Evolutionary conservation across 2,329 filamentous ascomycete species (phyloP).

Genomic region (Emergomyces orientalis): DNA sequence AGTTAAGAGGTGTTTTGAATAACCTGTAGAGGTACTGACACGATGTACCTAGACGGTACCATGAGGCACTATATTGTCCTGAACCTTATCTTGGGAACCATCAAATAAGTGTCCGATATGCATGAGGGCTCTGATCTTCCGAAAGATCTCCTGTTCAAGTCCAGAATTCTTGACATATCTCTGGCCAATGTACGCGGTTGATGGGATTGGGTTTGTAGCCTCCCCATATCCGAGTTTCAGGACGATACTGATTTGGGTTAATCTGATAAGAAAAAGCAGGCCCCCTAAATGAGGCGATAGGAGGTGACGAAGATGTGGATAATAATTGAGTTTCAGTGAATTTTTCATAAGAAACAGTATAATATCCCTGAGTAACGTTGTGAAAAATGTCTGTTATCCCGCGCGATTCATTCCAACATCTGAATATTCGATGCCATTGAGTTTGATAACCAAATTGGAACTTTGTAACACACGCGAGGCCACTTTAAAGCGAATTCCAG

Average conservation of each 20-base stretch:
- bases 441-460: neutral
- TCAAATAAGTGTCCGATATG: neutral
- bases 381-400: neutral
- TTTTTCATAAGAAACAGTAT: neutral
- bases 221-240: neutral
- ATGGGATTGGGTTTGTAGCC: neutral
- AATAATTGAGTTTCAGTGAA: neutral
- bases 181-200: neutral
- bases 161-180: neutral
- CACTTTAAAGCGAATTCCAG: neutral
- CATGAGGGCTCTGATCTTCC: neutral
- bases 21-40: neutral
- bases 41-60: neutral
- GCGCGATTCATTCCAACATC: neutral
- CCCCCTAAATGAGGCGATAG: neutral
- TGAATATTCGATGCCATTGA: neutral
- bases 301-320: neutral
- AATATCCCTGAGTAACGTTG: neutral
- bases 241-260: neutral
- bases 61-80: too few species aligned
- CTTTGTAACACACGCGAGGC: neutral
- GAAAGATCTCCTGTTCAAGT: neutral
- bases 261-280: neutral
- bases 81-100: neutral
- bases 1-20: neutral